Percentiles rank a stretch among this genome's conserved stretches.
Evolutionary conservation across 306 rosid species (phyloP).

Genomic region (Vicia villosa): DNA sequence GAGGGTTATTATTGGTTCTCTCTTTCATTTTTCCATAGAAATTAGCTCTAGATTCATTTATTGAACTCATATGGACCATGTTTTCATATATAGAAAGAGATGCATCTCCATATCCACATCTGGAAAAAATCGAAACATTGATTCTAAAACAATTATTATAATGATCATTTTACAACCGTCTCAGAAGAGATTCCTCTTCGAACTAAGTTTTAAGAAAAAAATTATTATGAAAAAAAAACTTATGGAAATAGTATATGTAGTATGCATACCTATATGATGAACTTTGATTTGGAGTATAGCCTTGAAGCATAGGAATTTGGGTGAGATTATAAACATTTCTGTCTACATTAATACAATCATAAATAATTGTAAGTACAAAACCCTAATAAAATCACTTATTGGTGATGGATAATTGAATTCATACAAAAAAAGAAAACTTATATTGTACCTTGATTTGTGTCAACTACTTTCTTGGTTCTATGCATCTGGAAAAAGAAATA

Average conservation of each 20-base stretch:
- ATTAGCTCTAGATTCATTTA: slow-evolving; percentile 40
- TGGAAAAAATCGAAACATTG: slow-evolving; percentile 5
- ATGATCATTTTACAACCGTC: neutral
- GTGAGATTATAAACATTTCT: slow-evolving; percentile 74
- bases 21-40: slow-evolving; percentile 44
- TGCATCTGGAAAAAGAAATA: slow-evolving; percentile 59
- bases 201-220: too few relatives aligned
- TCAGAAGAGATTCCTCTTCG: too few relatives aligned
- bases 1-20: slow-evolving; percentile 29
- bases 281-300: slow-evolving; percentile 54
- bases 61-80: slow-evolving; percentile 37
- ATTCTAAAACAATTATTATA: neutral
- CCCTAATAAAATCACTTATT: slow-evolving; percentile 37
- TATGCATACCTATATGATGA: slow-evolving; percentile 56
- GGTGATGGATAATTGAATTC: neutral
- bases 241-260: neutral
- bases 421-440: neutral
- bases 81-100: slow-evolving; percentile 53
- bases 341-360: slow-evolving; percentile 51
- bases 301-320: slow-evolving; percentile 92
- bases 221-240: too few relatives aligned
- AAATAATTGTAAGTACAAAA: slow-evolving; percentile 25
- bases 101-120: slow-evolving; percentile 49
- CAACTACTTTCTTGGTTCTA: slow-evolving; percentile 82
- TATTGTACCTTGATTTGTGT: slow-evolving; percentile 68